phyloP scores from a whole-genome alignment of 2,329 filamentous ascomycete genomes.

The Pseudocercospora pini-densiflorae region DNA sequence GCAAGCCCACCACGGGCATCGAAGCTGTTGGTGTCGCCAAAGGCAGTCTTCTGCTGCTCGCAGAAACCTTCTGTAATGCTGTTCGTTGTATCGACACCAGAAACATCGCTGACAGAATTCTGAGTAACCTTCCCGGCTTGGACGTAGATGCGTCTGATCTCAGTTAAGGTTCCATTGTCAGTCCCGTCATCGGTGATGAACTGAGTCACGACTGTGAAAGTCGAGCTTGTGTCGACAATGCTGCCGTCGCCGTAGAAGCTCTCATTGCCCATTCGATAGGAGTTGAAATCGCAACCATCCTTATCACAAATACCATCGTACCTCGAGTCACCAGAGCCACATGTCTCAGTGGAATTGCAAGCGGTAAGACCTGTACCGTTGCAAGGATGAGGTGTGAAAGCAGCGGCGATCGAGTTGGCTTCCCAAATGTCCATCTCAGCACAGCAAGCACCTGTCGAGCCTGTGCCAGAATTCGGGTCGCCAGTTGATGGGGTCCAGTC shows the following conservation, averaged over 20 bases:
- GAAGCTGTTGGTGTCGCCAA: constrained; percentile 53
- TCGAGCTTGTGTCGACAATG: constrained; percentile 63
- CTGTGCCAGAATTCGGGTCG: constrained; percentile 36
- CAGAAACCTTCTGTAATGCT: constrained; percentile 64
- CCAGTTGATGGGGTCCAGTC: constrained; percentile 34
- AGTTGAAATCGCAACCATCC: constrained; percentile 73
- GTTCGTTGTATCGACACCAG: constrained; percentile 55
- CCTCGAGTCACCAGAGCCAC: constrained; percentile 42
- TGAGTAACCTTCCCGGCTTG: constrained; percentile 65
- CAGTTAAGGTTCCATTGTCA: constrained; percentile 58
- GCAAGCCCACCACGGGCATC: constrained; percentile 59
- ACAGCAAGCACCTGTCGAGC: constrained; percentile 64
- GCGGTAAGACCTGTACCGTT: constrained; percentile 46
- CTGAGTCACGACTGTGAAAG: constrained; percentile 70
- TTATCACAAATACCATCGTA: constrained; percentile 69
- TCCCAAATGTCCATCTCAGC: constrained; percentile 72
- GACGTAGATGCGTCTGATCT: constrained; percentile 69
- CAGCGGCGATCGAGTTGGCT: constrained; percentile 68
- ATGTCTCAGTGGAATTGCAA: constrained; percentile 52
- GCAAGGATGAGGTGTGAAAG: constrained; percentile 70
- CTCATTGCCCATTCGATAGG: constrained; percentile 67
- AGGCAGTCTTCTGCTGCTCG: constrained; percentile 40
- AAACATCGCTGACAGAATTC: constrained; percentile 54
- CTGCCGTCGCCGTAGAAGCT: constrained; percentile 65
- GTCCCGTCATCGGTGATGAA: constrained; percentile 61